Evolutionary conservation across 2,329 filamentous ascomycete genomes (phyloP).

Genomic region (Trichoderma semiorbis): DNA sequence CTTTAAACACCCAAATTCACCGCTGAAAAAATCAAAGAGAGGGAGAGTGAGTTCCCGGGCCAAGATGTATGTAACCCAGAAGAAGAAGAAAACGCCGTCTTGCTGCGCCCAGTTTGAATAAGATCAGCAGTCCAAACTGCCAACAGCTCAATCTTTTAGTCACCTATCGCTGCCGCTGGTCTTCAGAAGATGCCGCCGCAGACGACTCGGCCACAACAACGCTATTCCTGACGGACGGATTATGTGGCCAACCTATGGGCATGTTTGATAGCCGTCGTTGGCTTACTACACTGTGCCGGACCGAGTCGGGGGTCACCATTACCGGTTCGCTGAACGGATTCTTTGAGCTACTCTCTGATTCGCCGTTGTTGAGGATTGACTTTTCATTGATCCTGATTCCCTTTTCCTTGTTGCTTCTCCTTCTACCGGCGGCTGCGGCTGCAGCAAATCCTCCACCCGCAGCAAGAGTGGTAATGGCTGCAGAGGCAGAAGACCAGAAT

Average conservation of each 20-base stretch:
- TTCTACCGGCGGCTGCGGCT: conserved; percentile 21
- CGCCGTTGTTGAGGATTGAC: not conserved
- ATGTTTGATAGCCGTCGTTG: conserved; percentile 34
- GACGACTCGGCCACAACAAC: conserved; percentile 9
- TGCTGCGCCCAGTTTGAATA: not conserved
- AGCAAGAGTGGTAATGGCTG: conserved; percentile 24
- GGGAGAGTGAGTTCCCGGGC: not conserved
- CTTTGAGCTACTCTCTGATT: conserved; percentile 23
- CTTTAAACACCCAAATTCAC: not conserved
- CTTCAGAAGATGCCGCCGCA: conserved; percentile 1
- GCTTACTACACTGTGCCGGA: conserved; percentile 22
- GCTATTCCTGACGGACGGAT: conserved; percentile 29
- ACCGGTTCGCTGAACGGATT: conserved; percentile 16
- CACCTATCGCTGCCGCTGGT: not conserved
- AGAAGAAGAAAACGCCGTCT: not conserved
- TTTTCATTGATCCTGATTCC: conserved; percentile 26
- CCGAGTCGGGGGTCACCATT: conserved; percentile 21
- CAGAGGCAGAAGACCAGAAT: conserved; percentile 23
- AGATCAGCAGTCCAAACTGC: not conserved
- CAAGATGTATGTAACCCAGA: not conserved
- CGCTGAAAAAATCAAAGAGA: not conserved
- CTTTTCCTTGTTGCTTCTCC: conserved; percentile 15
- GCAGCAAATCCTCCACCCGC: conserved; percentile 25
- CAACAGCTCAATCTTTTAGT: not conserved
- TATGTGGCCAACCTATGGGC: conserved; percentile 38